Evolutionary conservation across 805 yeast species (phyloP), one percentile per base, ranked within the genome.

Genomic region (Debaryomyces tyrocola): DNA sequence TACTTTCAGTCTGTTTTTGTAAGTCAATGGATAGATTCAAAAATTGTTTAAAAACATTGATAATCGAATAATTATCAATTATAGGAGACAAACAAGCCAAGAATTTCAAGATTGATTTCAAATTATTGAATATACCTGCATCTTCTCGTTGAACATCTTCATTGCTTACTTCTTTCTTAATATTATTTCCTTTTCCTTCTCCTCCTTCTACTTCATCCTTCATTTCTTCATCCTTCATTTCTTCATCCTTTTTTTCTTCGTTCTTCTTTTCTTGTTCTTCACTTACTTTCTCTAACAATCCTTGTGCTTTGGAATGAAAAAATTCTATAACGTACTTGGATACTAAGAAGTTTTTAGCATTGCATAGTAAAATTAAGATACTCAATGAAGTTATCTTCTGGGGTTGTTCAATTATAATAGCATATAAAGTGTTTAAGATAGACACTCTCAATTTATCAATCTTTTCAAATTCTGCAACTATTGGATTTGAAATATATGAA

Each of bases 321-420:
- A 69, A 85, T 52, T 85, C 90, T 20, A 89, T 65, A 10, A 88
- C 78, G 41, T 79, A 78, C 53, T 82, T 80, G 42, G 95, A 92
- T 37, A 88, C 83, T 33, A 78, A 70, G 31, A 79, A 77, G 63
- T 81, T 82, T 48, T 77, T 77, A 20, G 85, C 73, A 66, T 86
- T 84, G 40, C 88, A 82, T 18, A 83, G 70, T 57, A 84, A 77
- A 4, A 90, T 68, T 53, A 90, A 72, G 7, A 84, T 81, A 21
- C 90, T 78, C 47, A 92, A 65, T n/a, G 84, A 78, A 11, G 84
- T 81, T 48, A 85, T 79, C 62, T 91, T 94, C 52, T 91, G 96
- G 0, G 99, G 98, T 64, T 92, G 97, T 64, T 94, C 98, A 24
- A 79, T 67, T 9, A 85, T 74, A 37, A 87, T 78, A 2, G 96